These are phyloP conservation scores for Rhodocollybia butyracea DNA, from an alignment of 768 basidiomycete genomes.

Conservation along the genomic window DNA sequence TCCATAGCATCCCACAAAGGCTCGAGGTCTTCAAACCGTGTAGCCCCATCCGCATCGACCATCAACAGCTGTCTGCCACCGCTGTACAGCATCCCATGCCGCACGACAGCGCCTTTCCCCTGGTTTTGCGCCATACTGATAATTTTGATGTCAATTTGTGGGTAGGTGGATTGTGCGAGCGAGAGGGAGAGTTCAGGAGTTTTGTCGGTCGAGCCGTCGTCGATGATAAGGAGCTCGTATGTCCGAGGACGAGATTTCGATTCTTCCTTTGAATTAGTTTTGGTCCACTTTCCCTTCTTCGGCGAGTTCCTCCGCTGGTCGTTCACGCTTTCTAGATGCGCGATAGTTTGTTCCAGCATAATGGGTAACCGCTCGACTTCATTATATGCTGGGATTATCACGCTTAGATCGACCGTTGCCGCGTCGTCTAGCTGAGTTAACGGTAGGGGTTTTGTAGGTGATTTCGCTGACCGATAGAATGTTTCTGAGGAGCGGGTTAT, in stretches of 20 bases:
- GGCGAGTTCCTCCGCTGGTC: constrained; percentile 38
- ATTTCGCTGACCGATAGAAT: constrained; percentile 58
- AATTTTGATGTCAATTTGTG: constrained; percentile 65
- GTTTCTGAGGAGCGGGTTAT: constrained; percentile 63
- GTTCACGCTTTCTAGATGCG: constrained; percentile 47
- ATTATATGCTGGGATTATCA: constrained; percentile 92
- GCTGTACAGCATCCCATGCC: constrained; percentile 85
- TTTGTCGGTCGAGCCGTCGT: constrained; percentile 83
- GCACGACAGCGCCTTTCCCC: constrained; percentile 91
- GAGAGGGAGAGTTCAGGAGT: constrained; percentile 65
- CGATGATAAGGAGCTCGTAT: constrained; percentile 83
- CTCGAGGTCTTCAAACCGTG: constrained; percentile 81
- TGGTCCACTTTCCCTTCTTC: neutral
- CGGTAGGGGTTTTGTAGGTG: constrained; percentile 50
- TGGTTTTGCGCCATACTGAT: constrained; percentile 76
- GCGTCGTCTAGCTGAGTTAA: constrained; percentile 55
- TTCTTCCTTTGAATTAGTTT: neutral
- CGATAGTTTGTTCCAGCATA: constrained; percentile 79
- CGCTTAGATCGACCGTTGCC: constrained; percentile 64
- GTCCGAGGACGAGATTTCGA: constrained; percentile 22
- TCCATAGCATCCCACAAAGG: constrained; percentile 78
- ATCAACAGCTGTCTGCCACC: constrained; percentile 79
- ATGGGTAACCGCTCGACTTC: constrained; percentile 74
- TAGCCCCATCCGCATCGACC: constrained; percentile 95
- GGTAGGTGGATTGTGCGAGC: constrained; percentile 51